Percentiles rank a stretch among this genome's conserved stretches.
Conservation (phyloP, 768 basidiomycete species). For the Cystofilobasidium macerans region DNA sequence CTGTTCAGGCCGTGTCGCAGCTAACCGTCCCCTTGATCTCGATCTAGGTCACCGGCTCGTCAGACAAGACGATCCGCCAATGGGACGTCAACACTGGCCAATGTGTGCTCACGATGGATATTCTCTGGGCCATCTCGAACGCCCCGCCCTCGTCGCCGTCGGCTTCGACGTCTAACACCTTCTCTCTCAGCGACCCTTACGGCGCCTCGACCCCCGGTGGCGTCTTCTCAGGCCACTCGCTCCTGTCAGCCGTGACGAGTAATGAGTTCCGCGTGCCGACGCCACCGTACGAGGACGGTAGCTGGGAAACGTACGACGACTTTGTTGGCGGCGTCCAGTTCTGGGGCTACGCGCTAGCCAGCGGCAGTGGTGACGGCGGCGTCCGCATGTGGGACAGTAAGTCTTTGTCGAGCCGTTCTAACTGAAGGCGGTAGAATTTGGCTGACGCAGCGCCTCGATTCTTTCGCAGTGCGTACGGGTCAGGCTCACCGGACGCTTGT, state of each 20-base stretch:
- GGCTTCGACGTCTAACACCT: slow-evolving; percentile 25
- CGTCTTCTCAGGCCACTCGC: slow-evolving; percentile 39
- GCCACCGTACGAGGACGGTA: slow-evolving; percentile 78
- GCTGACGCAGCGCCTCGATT: neutral
- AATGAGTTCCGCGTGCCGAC: slow-evolving; percentile 69
- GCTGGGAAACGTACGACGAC: slow-evolving; percentile 90
- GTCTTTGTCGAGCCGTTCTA: slow-evolving; percentile 36
- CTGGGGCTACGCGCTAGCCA: slow-evolving; percentile 95
- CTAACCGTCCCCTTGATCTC: neutral
- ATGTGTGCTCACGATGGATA: slow-evolving; percentile 99
- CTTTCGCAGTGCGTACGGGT: slow-evolving; percentile 82
- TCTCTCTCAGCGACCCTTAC: neutral
- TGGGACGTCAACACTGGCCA: slow-evolving; percentile 97
- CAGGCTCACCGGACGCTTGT: slow-evolving; percentile 85
- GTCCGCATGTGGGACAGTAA: slow-evolving; percentile 99
- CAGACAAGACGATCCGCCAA: slow-evolving; percentile 94
- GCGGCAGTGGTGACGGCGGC: slow-evolving; percentile 91
- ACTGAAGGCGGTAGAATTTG: neutral
- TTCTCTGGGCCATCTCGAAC: slow-evolving; percentile 97
- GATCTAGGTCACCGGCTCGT: slow-evolving; percentile 81
- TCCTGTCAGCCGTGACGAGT: slow-evolving; percentile 47
- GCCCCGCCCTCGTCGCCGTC: slow-evolving; percentile 43
- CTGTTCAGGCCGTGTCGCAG: neutral
- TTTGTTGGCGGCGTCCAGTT: slow-evolving; percentile 97
- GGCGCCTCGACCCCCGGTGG: neutral